A percentile compares a stretch with the other conserved stretches of the same genome.
Conservation (phyloP, 2,329 filamentous ascomycete genomes). For the Monosporascus cannonballus region DNA sequence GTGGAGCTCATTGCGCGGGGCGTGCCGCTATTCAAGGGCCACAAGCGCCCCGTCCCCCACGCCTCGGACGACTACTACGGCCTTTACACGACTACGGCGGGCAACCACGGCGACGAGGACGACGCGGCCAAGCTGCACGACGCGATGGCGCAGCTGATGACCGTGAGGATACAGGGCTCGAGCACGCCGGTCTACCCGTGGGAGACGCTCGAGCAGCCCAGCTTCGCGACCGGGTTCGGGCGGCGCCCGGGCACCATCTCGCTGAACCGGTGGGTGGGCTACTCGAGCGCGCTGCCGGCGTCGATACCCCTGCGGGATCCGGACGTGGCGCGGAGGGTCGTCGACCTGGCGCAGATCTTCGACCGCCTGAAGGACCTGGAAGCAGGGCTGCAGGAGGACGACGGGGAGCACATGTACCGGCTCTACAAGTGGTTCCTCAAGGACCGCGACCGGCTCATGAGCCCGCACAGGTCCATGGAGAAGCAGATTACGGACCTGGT, state of each 20-base stretch:
- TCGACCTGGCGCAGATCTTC: slow-evolving; percentile 52
- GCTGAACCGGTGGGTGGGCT: slow-evolving; percentile 61
- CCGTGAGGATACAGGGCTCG: slow-evolving; percentile 40
- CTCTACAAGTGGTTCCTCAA: slow-evolving; percentile 64
- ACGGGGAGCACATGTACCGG: slow-evolving; percentile 53
- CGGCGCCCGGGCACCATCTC: slow-evolving; percentile 63
- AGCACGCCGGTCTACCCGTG: slow-evolving; percentile 45
- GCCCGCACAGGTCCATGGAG: slow-evolving; percentile 58
- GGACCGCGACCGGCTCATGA: slow-evolving; percentile 57
- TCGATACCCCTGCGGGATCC: slow-evolving; percentile 52
- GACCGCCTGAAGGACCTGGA: slow-evolving; percentile 55
- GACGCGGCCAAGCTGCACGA: slow-evolving; percentile 47
- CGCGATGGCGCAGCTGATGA: slow-evolving; percentile 54
- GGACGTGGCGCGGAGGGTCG: slow-evolving; percentile 52
- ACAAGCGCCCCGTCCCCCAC: slow-evolving; percentile 48
- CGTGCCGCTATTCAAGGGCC: slow-evolving; percentile 50
- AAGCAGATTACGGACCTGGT: slow-evolving; percentile 69
- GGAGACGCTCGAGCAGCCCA: slow-evolving; percentile 70
- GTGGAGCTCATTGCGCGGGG: slow-evolving; percentile 53
- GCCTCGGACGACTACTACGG: slow-evolving; percentile 49
- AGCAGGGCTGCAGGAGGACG: slow-evolving; percentile 36
- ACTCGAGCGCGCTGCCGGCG: slow-evolving; percentile 50
- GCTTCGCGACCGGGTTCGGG: slow-evolving; percentile 62
- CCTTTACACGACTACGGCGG: slow-evolving; percentile 46
- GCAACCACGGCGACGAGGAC: slow-evolving; percentile 31